Percentiles rank a stretch among this genome's conserved stretches.
These are phyloP conservation scores for Globisporangium megalacanthum DNA, from an alignment of 352 stramenopile genomes.

Conservation along the genomic window DNA sequence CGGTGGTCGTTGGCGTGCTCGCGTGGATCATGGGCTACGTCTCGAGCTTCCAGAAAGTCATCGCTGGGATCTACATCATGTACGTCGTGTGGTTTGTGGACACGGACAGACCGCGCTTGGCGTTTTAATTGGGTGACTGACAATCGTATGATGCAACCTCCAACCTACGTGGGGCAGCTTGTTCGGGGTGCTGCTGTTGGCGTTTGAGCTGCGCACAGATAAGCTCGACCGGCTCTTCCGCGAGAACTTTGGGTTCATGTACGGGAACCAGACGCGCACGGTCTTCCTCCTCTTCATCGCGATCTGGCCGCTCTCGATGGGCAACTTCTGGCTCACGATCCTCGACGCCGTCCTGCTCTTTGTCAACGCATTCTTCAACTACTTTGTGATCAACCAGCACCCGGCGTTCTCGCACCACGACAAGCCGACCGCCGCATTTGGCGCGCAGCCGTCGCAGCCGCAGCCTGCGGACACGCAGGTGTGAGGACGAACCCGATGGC, in stretches of 20 bases:
- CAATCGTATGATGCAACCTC: neutral
- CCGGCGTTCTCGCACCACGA: conserved; percentile 44
- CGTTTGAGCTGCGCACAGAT: conserved; percentile 81
- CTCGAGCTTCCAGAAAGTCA: conserved; percentile 71
- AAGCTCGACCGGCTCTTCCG: conserved; percentile 76
- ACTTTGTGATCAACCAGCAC: conserved; percentile 85
- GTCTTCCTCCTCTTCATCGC: conserved; percentile 87
- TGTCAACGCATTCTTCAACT: conserved; percentile 89
- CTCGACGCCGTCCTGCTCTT: conserved; percentile 84
- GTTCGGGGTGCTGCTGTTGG: conserved; percentile 72
- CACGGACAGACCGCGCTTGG: too few relatives aligned
- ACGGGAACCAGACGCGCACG: conserved; percentile 84
- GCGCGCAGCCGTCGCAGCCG: neutral
- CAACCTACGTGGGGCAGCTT: conserved; percentile 29
- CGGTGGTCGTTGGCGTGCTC: conserved; percentile 60
- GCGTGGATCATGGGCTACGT: conserved; percentile 81
- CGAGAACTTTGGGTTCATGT: conserved; percentile 89
- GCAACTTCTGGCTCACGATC: conserved; percentile 88
- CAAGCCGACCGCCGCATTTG: conserved; percentile 6
- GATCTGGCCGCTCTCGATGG: conserved; percentile 88
- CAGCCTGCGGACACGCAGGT: conserved; percentile 8
- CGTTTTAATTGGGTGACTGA: neutral
- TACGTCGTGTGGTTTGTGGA: conserved; percentile 21
- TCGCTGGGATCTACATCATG: conserved; percentile 87
- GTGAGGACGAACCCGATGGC: neutral